Evolutionary conservation across 768 basidiomycete species (phyloP), one percentile per base, ranked within the genome.

Genomic region (Mycena maculata): DNA sequence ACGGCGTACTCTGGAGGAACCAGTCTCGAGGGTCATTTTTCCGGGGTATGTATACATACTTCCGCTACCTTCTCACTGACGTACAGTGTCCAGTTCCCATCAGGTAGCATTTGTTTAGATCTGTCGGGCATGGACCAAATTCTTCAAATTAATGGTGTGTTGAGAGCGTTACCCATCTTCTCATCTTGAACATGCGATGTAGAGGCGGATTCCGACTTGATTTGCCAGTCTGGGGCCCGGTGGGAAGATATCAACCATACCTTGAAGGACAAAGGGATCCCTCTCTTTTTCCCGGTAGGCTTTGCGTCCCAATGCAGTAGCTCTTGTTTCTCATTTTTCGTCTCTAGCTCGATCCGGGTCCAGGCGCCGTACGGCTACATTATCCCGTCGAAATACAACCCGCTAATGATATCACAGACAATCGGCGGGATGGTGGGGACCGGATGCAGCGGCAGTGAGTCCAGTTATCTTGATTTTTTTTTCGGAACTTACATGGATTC

Each of bases 391-490:
- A 44, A 12, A 31, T n/a, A 30, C 27, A 41, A 20, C 31, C 28
- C 28, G 57, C 45, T 52, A 18, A 42, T 42, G 38, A 27, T 38
- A 65, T 49, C 36, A 41, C 72, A 92, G 83, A 93, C 93, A 16
- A 93, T 95, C 67, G 94, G 94, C 13, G 93, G 94, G 8, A 95
- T 95, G 93, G 89, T 93, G 55, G 90, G 90, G 11, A 96, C 94
- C 2, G 93, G 93, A 11, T 95, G 93, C 73, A 90, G 88, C 53
- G 94, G 93, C 56, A 95, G 94, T 86, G 79, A 84, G 87, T 84
- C 72, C 39, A 58, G 25, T 45, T 25, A 30, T 16, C 42, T 64
- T 10, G 30, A 18, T 33, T 31, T 15, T 52, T 39, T 60, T 31
- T 48, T 11, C 18, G 38, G 28, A 31, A 50, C 11, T 39, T 65